Evolutionary conservation across 192 early-diverging fungal species (phyloP).

Genomic region (Diversispora epigaea): DNA sequence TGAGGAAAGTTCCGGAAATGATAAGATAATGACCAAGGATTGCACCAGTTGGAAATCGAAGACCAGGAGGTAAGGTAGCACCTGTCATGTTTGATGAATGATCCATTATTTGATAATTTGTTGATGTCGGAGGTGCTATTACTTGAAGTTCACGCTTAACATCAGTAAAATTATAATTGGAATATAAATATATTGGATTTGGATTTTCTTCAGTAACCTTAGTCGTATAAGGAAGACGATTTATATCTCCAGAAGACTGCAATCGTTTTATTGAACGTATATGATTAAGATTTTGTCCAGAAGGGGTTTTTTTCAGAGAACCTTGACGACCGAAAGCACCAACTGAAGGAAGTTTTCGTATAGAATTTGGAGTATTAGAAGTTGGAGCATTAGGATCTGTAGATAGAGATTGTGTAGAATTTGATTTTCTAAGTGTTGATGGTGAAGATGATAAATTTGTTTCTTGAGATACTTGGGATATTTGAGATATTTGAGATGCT

Average conservation of each 20-base stretch:
- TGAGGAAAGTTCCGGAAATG: conserved; percentile 72
- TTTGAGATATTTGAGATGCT: conserved; percentile 27
- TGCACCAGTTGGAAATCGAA: conserved; percentile 74
- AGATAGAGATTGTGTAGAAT: conserved; percentile 36
- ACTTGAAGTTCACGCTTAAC: conserved; percentile 76
- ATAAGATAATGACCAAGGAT: conserved; percentile 68
- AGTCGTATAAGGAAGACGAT: conserved; percentile 38
- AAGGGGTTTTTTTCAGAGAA: conserved; percentile 29
- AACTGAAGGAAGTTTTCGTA: conserved; percentile 36
- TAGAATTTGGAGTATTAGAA: background rate
- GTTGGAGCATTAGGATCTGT: conserved; percentile 12
- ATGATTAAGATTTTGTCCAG: conserved; percentile 5
- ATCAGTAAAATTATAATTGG: conserved; percentile 80
- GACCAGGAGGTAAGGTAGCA: conserved; percentile 62
- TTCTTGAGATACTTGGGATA: conserved; percentile 15
- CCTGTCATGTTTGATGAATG: conserved; percentile 70
- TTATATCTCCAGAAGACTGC: conserved; percentile 33
- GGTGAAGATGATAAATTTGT: conserved; percentile 22
- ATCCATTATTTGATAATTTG: conserved; percentile 63
- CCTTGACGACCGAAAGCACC: conserved; percentile 35
- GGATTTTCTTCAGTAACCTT: conserved; percentile 48
- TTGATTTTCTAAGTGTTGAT: conserved; percentile 37
- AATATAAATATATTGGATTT: conserved; percentile 71
- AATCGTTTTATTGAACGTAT: conserved; percentile 29
- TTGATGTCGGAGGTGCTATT: conserved; percentile 55